Evolutionary conservation across 2,329 filamentous ascomycete genomes (phyloP).

Genomic region (Lecanosticta acicola): DNA sequence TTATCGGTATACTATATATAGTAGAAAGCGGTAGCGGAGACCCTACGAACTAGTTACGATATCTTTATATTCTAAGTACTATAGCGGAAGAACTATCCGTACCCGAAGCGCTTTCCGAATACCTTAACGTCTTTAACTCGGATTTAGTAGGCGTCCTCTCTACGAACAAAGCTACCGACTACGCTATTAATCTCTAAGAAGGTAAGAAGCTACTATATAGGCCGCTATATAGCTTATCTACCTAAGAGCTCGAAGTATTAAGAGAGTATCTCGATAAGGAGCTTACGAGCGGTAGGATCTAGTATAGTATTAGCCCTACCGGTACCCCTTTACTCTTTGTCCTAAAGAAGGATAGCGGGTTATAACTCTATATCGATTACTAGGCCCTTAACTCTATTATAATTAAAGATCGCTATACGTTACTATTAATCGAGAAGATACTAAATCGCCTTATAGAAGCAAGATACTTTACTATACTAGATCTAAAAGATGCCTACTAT

Average conservation of each 20-base stretch:
- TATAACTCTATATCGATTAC: slow-evolving; percentile 30
- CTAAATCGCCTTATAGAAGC: slow-evolving; percentile 16
- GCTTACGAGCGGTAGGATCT: not conserved
- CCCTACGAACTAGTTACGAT: not conserved
- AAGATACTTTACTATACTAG: slow-evolving; percentile 15
- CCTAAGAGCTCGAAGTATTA: slow-evolving; percentile 1
- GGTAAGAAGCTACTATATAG: not conserved
- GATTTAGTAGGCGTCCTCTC: not conserved
- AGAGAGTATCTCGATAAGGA: not conserved
- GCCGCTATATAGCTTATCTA: not conserved
- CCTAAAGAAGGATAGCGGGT: slow-evolving; percentile 14
- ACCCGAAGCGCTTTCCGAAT: not conserved
- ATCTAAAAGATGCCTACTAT: slow-evolving; percentile 26
- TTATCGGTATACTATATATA: not conserved
- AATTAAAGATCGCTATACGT: slow-evolving; percentile 27
- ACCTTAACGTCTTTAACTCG: not conserved
- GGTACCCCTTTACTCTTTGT: slow-evolving; percentile 6
- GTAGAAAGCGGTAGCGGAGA: not conserved
- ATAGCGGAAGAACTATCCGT: not conserved
- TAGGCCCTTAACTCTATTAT: slow-evolving; percentile 29
- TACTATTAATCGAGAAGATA: slow-evolving; percentile 26
- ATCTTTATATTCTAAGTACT: not conserved
- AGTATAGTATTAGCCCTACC: not conserved
- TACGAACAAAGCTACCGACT: not conserved
- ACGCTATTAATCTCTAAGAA: not conserved